Evolutionary conservation across 176 grass and related monocot species (phyloP).

Genomic region (Leersia perrieri): DNA sequence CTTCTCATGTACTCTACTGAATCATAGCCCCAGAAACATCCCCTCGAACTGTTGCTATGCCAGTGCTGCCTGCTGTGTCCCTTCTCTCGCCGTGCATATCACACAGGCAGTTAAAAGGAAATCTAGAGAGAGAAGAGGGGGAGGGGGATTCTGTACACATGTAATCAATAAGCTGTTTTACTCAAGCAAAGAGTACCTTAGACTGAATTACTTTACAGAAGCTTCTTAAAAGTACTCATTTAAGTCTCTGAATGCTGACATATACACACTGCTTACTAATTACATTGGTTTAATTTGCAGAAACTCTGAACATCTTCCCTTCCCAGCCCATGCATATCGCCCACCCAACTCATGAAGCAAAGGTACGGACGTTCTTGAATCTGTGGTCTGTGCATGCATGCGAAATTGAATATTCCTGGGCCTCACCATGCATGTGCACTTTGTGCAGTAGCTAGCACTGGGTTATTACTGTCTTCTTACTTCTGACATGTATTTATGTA

Average conservation of each 20-base stretch:
- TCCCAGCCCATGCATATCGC: slow-evolving; percentile 76
- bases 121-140: background rate
- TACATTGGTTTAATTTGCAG: slow-evolving; percentile 44
- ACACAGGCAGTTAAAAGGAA: too few species aligned
- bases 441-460: background rate
- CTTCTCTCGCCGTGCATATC: background rate
- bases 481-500: background rate
- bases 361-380: slow-evolving; percentile 37
- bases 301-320: slow-evolving; percentile 91
- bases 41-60: background rate
- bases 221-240: background rate
- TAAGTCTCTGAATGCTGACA: slow-evolving; percentile 7
- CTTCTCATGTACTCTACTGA: slow-evolving; percentile 39
- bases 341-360: slow-evolving; percentile 26
- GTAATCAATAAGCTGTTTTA: background rate
- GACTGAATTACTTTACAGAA: background rate
- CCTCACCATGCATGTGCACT: background rate
- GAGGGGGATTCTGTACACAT: background rate
- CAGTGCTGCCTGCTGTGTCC: background rate
- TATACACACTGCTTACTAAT: background rate
- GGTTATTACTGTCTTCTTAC: background rate
- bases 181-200: background rate
- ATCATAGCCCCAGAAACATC: slow-evolving; percentile 39
- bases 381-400: background rate
- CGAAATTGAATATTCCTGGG: background rate